Percentiles rank a stretch among this genome's conserved stretches.
These are phyloP conservation scores for Penicillium paxilli DNA, from an alignment of 495 filamentous ascomycete genomes.

Conservation along the genomic window DNA sequence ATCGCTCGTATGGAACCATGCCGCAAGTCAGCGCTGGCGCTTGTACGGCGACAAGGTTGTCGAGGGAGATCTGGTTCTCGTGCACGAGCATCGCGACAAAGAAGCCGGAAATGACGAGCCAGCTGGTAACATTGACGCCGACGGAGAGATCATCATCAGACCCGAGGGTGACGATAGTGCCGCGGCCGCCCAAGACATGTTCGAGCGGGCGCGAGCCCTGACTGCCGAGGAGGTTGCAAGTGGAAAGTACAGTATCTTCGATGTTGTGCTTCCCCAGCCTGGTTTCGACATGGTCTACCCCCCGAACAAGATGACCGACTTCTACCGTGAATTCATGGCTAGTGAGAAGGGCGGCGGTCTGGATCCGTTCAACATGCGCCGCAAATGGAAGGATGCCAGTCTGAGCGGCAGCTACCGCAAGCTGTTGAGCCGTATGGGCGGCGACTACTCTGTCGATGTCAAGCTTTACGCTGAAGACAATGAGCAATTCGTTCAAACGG, in stretches of 20 bases:
- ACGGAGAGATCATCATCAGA: conserved; percentile 67
- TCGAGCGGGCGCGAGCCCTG: conserved; percentile 72
- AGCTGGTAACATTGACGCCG: conserved; percentile 54
- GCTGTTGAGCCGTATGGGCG: conserved; percentile 64
- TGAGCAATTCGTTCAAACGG: conserved; percentile 85
- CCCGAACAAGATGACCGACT: conserved; percentile 73
- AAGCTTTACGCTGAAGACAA: conserved; percentile 66
- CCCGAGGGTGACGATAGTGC: conserved; percentile 57
- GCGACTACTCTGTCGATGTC: conserved; percentile 63
- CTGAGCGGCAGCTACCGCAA: conserved; percentile 89
- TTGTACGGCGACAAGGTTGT: conserved; percentile 69
- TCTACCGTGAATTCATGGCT: conserved; percentile 82
- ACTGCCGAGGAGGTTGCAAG: conserved; percentile 75
- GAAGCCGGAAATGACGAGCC: conserved; percentile 14
- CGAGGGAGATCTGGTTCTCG: conserved; percentile 82
- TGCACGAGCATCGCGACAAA: conserved; percentile 54
- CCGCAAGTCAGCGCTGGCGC: conserved; percentile 75
- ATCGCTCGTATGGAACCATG: conserved; percentile 88
- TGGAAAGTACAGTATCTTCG: conserved; percentile 79
- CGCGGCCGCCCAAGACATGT: conserved; percentile 56
- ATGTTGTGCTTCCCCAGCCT: conserved; percentile 91
- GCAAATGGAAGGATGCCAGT: conserved; percentile 79
- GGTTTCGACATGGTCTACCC: conserved; percentile 91
- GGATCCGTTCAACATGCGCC: conserved; percentile 84
- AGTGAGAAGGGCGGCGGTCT: conserved; percentile 71